These are phyloP conservation scores for Phoenix dactylifera DNA, from an alignment of 176 grass and related monocot genomes.

Conservation along the genomic window DNA sequence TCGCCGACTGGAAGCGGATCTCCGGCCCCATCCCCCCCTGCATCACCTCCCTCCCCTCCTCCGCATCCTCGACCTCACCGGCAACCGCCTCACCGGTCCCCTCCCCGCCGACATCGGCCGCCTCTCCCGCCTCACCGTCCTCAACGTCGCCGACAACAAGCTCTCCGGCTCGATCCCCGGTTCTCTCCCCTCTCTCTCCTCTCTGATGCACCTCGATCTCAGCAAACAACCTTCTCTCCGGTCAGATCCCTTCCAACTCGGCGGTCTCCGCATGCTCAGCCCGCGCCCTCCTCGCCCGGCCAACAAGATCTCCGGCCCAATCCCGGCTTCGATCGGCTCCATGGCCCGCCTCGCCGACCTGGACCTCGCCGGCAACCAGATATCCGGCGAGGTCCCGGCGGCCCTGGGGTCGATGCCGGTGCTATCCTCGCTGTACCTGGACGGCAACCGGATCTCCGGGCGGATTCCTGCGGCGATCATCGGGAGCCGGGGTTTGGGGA, in stretches of 20 bases:
- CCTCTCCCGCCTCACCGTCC: slow-evolving; percentile 61
- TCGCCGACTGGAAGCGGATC: slow-evolving; percentile 97
- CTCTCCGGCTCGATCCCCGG: slow-evolving; percentile 38
- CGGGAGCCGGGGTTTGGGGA: slow-evolving; percentile 50
- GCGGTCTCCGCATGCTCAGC: slow-evolving; percentile 62
- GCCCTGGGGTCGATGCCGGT: slow-evolving; percentile 32
- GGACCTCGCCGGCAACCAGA: slow-evolving; percentile 69
- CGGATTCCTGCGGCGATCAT: slow-evolving; percentile 43
- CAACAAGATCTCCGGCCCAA: slow-evolving; percentile 59
- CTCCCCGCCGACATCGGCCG: slow-evolving; percentile 50
- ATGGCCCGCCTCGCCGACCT: slow-evolving; percentile 71
- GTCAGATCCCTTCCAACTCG: slow-evolving; percentile 42
- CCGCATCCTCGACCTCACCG: slow-evolving; percentile 73
- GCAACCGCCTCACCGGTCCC: slow-evolving; percentile 58
- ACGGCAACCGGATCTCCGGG: slow-evolving; percentile 48
- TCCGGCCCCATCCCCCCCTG: slow-evolving; percentile 59
- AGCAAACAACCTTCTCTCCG: slow-evolving; percentile 59
- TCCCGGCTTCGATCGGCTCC: slow-evolving; percentile 44
- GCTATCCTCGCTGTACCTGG: slow-evolving; percentile 65
- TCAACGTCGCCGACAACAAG: slow-evolving; percentile 87
- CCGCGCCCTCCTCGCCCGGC: slow-evolving; percentile 61
- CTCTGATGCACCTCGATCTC: slow-evolving; percentile 87
- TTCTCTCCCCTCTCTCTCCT: slow-evolving; percentile 37
- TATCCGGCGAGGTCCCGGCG: slow-evolving; percentile 43
- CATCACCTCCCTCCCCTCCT: slow-evolving; percentile 46